These are phyloP conservation scores for Fusarium sp. DNA, from an alignment of 2,329 filamentous ascomycete species.

Conservation along the genomic window DNA sequence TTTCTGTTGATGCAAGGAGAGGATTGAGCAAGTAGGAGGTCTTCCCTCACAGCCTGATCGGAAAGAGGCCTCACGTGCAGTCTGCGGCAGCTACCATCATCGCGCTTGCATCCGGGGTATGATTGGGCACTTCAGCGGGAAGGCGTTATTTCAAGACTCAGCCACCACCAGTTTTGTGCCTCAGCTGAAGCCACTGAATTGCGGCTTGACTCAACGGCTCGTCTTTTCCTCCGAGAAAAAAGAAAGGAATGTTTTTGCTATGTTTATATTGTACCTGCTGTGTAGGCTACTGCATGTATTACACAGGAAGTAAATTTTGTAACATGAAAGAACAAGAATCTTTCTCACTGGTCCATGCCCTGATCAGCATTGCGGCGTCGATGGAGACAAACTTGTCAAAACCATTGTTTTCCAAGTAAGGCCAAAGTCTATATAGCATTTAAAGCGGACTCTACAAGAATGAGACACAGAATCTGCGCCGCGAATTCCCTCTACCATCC, in stretches of 20 bases:
- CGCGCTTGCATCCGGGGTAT: neutral
- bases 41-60: neutral
- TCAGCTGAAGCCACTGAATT: neutral
- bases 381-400: neutral
- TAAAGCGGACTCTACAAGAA: neutral
- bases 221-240: neutral
- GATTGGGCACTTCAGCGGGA: neutral
- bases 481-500: neutral
- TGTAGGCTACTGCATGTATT: neutral
- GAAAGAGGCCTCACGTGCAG: neutral
- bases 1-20: fast-evolving
- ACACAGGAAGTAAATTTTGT: neutral
- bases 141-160: neutral
- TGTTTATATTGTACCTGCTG: neutral
- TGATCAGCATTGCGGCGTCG: neutral
- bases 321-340: fast-evolving
- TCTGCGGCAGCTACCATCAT: neutral
- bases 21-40: fast-evolving
- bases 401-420: neutral
- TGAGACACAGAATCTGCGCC: neutral
- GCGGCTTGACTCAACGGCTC: neutral
- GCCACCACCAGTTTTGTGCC: neutral
- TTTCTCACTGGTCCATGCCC: neutral
- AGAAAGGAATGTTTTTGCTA: neutral
- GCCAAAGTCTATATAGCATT: neutral